Conservation (phyloP, 495 filamentous ascomycete species). For the Trichoderma erinaceum region DNA sequence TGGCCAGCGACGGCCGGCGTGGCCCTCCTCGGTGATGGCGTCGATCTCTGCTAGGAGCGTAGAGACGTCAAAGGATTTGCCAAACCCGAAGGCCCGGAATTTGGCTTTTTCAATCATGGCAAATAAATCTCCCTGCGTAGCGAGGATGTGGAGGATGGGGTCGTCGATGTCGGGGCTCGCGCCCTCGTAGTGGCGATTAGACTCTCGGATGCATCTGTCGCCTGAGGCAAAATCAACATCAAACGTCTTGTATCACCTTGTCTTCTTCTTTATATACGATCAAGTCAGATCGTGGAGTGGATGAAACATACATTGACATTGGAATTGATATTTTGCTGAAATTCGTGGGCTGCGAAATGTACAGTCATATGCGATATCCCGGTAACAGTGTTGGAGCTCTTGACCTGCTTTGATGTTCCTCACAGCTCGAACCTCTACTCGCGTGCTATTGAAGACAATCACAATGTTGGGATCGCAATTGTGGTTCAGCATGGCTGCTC, state of each 20-base stretch:
- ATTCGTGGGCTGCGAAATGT: slow-evolving; percentile 3
- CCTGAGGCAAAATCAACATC: not conserved
- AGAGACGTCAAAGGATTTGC: not conserved
- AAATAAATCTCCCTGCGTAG: not conserved
- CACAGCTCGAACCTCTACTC: not conserved
- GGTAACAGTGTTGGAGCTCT: not conserved
- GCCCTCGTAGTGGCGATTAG: not conserved
- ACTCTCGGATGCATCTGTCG: not conserved
- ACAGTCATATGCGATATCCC: not conserved
- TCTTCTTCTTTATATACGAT: not conserved
- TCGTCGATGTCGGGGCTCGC: not conserved
- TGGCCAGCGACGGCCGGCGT: not conserved
- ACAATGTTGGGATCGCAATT: not conserved
- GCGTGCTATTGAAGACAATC: not conserved
- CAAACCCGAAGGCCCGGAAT: not conserved
- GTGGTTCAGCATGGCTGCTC: not conserved
- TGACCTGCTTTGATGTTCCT: not conserved
- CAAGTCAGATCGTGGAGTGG: not conserved
- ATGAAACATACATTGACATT: not conserved
- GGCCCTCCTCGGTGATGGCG: not conserved
- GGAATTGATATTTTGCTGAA: not conserved
- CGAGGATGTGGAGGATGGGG: not conserved
- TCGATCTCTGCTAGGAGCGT: not conserved
- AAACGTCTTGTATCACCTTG: not conserved
- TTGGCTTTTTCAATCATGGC: not conserved